Base-by-base conservation (phyloP, 2,329 filamentous ascomycete species). In the Phyllosticta ampelicida region DNA sequence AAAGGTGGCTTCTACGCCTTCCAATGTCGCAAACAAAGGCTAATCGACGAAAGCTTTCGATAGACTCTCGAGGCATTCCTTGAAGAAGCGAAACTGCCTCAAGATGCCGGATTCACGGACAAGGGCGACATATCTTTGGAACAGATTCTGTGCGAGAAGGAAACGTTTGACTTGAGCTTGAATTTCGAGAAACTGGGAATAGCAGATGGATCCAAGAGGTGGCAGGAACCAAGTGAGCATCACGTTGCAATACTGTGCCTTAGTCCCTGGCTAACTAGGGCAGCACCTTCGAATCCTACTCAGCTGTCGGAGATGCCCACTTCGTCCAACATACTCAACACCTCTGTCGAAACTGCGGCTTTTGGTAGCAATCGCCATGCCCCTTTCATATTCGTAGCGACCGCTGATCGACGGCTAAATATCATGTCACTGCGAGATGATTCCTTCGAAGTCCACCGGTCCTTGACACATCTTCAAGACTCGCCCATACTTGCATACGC, bases 121-220 rank as follows among this genome's bases (percentile, higher is more conserved):
- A 72, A 71, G 53, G 71, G 72, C 28, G 72, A 76, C 56, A 71
- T 82, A 66, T 83, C 81, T 2, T 76, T 85, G 55, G 82, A 85
- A 64, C 72, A 77, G 51, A 72, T 85, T n/a, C 71, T 85, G 8
- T 75, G 82, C 53, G 82, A 85, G 68, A 85, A 85, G 70, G 77
- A 75, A 63, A 72, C 71, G 0, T 85, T 80, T 62, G 82, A 85
- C 64, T 66, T 80, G 11, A 80, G 73, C 58, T 66, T 78, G 23
- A 73, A 71, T 2, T 83, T 83, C 61, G 82, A 85, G 65, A 81
- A 80, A 64, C 67, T 80, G 52, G 78, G 75, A 5, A 61, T 75
- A 0, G 69, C 75, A n/a, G 73, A 77, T 58, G 70, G 61, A 11
- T 68, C 73, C 18, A 68, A 66, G 57, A 64, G 66, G 48, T 84